phyloP scores from a whole-genome alignment of 345 rosid species.

The Odontarrhena argentea region DNA sequence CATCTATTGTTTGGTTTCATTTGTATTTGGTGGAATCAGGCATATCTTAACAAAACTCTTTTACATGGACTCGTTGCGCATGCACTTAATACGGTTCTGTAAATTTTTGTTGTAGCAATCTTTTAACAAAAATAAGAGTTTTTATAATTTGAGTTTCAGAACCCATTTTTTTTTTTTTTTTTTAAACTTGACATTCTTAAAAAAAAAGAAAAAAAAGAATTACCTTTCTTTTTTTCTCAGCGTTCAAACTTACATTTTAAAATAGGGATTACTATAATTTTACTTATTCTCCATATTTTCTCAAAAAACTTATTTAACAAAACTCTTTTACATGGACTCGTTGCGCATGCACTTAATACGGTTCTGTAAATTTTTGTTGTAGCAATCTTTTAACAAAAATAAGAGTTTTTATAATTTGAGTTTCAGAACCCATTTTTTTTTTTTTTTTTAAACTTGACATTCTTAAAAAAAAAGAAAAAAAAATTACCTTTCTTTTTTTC shows the following conservation, averaged over 20 bases:
- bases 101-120: not conserved
- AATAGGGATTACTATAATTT: too few relatives aligned
- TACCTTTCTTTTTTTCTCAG: too few relatives aligned
- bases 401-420: not conserved
- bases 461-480: too few relatives aligned
- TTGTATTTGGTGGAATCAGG: constrained; percentile 34
- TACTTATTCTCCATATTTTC: too few relatives aligned
- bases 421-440: not conserved
- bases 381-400: not conserved
- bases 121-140: not conserved
- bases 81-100: too few relatives aligned
- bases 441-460: not conserved
- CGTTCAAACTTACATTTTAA: not conserved
- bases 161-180: not conserved
- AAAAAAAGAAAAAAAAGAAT: too few relatives aligned
- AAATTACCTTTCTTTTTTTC: too few relatives aligned
- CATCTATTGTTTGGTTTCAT: constrained; percentile 8
- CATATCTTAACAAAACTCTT: constrained; percentile 30
- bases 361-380: too few relatives aligned
- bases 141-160: constrained; percentile 5
- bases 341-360: too few relatives aligned
- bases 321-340: too few relatives aligned
- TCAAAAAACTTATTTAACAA: too few relatives aligned
- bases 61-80: constrained; percentile 21
- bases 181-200: not conserved